Evolutionary conservation across 2,329 filamentous ascomycete genomes (phyloP).

Genomic region (Aspergillus quadrilineatus): DNA sequence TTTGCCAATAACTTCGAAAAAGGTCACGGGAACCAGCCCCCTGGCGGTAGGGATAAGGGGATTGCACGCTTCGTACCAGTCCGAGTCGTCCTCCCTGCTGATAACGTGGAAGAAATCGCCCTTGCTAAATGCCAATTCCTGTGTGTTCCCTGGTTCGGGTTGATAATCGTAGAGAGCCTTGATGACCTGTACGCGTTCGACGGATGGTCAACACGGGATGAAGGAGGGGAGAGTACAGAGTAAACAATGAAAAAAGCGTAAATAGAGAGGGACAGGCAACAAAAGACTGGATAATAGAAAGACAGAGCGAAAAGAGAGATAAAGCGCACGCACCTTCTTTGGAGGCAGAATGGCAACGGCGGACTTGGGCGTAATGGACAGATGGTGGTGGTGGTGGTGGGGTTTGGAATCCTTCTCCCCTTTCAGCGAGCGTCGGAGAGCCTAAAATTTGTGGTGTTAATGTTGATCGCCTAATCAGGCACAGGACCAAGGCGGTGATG

Average conservation of each 20-base stretch:
- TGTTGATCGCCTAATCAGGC: constrained; percentile 2
- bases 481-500: constrained; percentile 1
- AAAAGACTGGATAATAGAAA: constrained; percentile 10
- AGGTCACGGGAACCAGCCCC: constrained; percentile 88
- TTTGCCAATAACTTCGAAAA: constrained; percentile 89
- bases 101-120: constrained; percentile 99
- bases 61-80: constrained; percentile 99
- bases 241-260: constrained; percentile 9
- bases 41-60: constrained; percentile 78
- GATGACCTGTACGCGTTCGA: constrained; percentile 68
- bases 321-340: constrained; percentile 70
- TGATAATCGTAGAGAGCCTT: constrained; percentile 93
- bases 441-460: constrained; percentile 48
- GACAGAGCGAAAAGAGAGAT: constrained; percentile 6
- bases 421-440: constrained; percentile 84
- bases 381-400: constrained; percentile 44
- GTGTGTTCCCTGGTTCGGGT: constrained; percentile 63
- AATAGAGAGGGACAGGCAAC: constrained; percentile 5
- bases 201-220: constrained; percentile 18
- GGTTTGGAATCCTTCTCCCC: constrained; percentile 72
- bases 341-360: constrained; percentile 86
- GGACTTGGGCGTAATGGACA: constrained; percentile 79
- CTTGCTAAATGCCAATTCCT: constrained; percentile 86
- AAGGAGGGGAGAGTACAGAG: not conserved
- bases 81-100: constrained; percentile 85